phyloP scores from a whole-genome alignment of 768 basidiomycete genomes.

The Psilocybe subaeruginosa region DNA sequence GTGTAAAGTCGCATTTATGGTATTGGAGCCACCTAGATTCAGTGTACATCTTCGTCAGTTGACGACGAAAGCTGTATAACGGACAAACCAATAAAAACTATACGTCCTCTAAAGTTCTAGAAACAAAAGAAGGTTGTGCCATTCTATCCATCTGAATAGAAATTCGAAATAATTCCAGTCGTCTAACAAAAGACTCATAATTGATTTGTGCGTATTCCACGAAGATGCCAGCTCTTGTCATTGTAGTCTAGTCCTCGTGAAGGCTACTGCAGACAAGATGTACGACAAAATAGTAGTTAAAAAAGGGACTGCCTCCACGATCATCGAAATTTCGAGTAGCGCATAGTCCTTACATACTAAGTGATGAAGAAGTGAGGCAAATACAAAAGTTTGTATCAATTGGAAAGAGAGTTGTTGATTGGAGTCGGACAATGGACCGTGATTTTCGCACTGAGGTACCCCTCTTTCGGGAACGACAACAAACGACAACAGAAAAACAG shows the following conservation, averaged over 20 bases:
- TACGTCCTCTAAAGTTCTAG: conserved; percentile 19
- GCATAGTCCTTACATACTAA: too few relatives aligned
- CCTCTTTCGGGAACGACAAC: too few relatives aligned
- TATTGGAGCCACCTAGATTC: conserved; percentile 24
- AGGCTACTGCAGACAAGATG: conserved; percentile 54
- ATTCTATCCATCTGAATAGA: conserved; percentile 12
- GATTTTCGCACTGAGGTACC: too few relatives aligned
- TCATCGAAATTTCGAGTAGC: conserved; percentile 20
- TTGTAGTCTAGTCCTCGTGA: conserved; percentile 43
- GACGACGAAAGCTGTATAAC: background rate
- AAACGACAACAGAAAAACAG: too few relatives aligned
- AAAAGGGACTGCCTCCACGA: conserved; percentile 38
- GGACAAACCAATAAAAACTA: conserved; percentile 28
- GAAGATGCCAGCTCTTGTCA: conserved; percentile 41
- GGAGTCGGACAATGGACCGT: too few relatives aligned
- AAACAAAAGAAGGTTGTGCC: conserved; percentile 19
- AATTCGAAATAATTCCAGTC: background rate
- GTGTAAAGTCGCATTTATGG: conserved; percentile 24
- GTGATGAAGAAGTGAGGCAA: too few relatives aligned
- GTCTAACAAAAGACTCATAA: conserved; percentile 11
- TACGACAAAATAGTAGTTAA: conserved; percentile 38
- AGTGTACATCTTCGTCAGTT: background rate
- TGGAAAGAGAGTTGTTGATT: too few relatives aligned
- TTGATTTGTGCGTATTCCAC: conserved; percentile 18
- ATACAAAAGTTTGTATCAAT: too few relatives aligned